A percentile compares a stretch with the other conserved stretches of the same genome.
Evolutionary conservation across 2,329 filamentous ascomycete species (phyloP).

Genomic region (Paecilomyces fulvus): DNA sequence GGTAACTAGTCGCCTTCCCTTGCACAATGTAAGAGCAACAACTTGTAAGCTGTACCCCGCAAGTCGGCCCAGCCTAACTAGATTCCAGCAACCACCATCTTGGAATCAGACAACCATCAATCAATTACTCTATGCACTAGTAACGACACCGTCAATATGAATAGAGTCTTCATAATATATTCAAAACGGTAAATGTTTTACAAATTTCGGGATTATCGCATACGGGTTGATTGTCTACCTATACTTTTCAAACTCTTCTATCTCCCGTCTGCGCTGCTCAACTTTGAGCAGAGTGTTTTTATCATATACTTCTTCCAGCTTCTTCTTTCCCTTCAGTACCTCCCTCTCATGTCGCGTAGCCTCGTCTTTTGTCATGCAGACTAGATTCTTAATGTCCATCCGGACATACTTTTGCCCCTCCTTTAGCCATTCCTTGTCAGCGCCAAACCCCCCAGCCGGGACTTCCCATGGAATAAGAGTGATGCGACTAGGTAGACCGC

Average conservation of each 20-base stretch:
- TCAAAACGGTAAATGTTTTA: not conserved
- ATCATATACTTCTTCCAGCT: conserved; percentile 66
- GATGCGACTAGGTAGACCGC: conserved; percentile 69
- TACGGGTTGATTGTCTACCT: conserved; percentile 33
- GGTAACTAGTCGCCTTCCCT: not conserved
- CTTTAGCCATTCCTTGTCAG: conserved; percentile 50
- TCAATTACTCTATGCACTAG: not conserved
- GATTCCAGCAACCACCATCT: not conserved
- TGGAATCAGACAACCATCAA: not conserved
- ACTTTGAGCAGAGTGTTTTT: conserved; percentile 58
- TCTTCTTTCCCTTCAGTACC: conserved; percentile 62
- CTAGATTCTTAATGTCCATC: conserved; percentile 61
- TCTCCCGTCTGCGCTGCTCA: conserved; percentile 58
- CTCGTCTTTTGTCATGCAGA: conserved; percentile 92
- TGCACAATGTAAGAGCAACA: not conserved
- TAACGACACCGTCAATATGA: not conserved
- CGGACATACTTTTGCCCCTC: conserved; percentile 70
- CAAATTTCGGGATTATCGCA: not conserved
- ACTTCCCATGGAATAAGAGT: conserved; percentile 72
- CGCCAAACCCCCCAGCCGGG: conserved; percentile 51
- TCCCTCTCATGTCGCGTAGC: conserved; percentile 69
- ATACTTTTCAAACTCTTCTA: conserved; percentile 47
- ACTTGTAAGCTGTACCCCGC: not conserved
- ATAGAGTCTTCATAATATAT: not conserved
- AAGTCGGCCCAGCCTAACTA: not conserved